Conservation (phyloP, 1,139 yeast genomes). For the Saccharomycopsis phalli region DNA sequence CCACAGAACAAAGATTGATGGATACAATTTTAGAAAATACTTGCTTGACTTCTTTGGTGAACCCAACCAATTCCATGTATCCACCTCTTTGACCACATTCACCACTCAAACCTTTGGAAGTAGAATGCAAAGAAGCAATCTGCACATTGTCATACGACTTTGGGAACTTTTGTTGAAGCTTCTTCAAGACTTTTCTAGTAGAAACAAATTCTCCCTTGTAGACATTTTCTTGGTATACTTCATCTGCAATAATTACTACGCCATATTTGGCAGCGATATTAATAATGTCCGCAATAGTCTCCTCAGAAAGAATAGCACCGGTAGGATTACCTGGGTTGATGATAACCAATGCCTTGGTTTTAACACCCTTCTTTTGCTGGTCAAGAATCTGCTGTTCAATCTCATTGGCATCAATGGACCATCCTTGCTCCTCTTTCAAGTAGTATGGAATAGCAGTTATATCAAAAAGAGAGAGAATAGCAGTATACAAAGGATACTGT, state of each 20-base stretch:
- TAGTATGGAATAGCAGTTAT: slow-evolving; percentile 84
- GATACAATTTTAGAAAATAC: slow-evolving; percentile 78
- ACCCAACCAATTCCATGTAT: slow-evolving; percentile 88
- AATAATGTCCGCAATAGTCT: slow-evolving; percentile 62
- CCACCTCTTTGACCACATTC: slow-evolving; percentile 99
- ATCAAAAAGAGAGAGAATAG: slow-evolving; percentile 74
- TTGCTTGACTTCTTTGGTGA: slow-evolving; percentile 57
- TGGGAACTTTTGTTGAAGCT: slow-evolving; percentile 45
- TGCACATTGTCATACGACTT: slow-evolving; percentile 61
- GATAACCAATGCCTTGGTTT: slow-evolving; percentile 75
- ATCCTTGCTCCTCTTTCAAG: slow-evolving; percentile 66
- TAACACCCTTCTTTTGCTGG: slow-evolving; percentile 45
- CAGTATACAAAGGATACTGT: slow-evolving; percentile 94
- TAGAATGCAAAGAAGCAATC: slow-evolving; percentile 88
- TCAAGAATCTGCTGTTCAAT: slow-evolving; percentile 49
- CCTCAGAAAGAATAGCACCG: slow-evolving; percentile 64
- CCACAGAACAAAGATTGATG: slow-evolving; percentile 86
- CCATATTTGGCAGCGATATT: slow-evolving; percentile 78
- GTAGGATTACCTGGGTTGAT: slow-evolving; percentile 99
- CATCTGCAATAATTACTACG: slow-evolving; percentile 90
- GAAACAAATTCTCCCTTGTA: slow-evolving; percentile 60
- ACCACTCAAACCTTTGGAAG: slow-evolving; percentile 94
- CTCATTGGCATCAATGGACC: slow-evolving; percentile 74
- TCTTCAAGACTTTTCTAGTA: slow-evolving; percentile 57
- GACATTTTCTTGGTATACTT: slow-evolving; percentile 90